Base-by-base conservation (phyloP, 2,329 filamentous ascomycete species). In the Pseudogymnoascus sp. region DNA sequence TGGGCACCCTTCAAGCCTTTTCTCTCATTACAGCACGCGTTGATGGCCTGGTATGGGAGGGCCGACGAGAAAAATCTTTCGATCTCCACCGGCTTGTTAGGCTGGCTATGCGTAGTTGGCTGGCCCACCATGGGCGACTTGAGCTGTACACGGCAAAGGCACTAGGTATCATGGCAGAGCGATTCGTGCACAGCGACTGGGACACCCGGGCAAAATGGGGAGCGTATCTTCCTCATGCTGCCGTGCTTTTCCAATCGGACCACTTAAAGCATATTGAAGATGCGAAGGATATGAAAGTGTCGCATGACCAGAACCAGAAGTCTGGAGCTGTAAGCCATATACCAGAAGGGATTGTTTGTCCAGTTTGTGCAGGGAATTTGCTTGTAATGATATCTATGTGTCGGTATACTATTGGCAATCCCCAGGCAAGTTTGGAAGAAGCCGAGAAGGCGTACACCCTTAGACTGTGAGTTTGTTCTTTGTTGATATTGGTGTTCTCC, bases 1-100 rank as follows among this genome's bases (percentile, higher is more conserved):
- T 75, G 33, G 72, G 69, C 6, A 71, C 62, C 13, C 65, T 76
- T 12, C 68, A 64, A 31, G 69, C 66, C 27, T 76, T 75, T 61
- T 70, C 72, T 2, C 72, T 73, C 64, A 40, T 75, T 59, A 67
- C 55, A 25, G 55, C 63, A 52, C 64, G 66, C 60, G 40, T 55
- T 15, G 63, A 59, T 59, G 45, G 63, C n/a, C 42, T 13, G 13
- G 29, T 48, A 9, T 48, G 12, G 12, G 42, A 29, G 25, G 42
- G 42, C 13, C 42, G 42, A 48, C 42, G n/a, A 45, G 58, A 66
- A 12, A 61, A 61, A 29, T 55, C 29, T 27, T 72, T 63, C 48
- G 68, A 73, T 37, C 62, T 74, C n/a, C 72, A 75, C 65, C 64
- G 67, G n/a, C 68, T 76, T 4, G 73, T 76, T 7, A 70, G 73